Evolutionary conservation across 495 filamentous ascomycete species (phyloP), one percentile per base, ranked within the genome.

Genomic region (Penicillium flavigenum): DNA sequence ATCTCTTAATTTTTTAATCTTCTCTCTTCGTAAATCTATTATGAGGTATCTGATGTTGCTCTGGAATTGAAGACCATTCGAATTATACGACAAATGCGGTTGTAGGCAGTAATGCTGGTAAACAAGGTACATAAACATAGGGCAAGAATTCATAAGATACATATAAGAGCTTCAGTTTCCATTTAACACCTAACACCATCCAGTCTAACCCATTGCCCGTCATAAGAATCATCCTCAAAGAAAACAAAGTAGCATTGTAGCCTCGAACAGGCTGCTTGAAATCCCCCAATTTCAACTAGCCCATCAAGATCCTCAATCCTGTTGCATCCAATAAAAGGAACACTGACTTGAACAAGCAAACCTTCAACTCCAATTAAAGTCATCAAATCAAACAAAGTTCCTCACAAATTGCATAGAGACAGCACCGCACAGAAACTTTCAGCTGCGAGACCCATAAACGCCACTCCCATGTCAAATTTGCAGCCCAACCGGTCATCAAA

Each of bases 401-500:
- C 46, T 51, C 49, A 51, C 29, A 47, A 22, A 43, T 50, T 57
- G 46, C 47, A 57, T 17, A 43, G 16, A 47, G 5, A 22, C 27
- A 16, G 7, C 20, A 45, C 32, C 52, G 1, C 29, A 45, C 32
- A 47, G 14, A 24, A 55, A 11, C 4, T 8, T 3, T 14, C 43
- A 26, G 8, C 20, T 27, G 16, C 39, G 26, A 56, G 26, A 32
- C 47, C 47, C 58, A 32, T 32, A n/a, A 53, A 41, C 39, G 12
- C 42, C 31, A 17, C 27, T 43, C 26, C n/a, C 31, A 39, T 36
- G 6, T 41, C 41, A 58, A 12, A 19, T 39, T 50, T 7, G 29
- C 14, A 44, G 51, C 34, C 0, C 10, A 43, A 12, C 12, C 32
- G 2, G 16, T 12, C 5, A 24, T 58, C 45, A 70, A 57, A 65